Base-by-base conservation (phyloP, 116 monocot species). In the Zostera marina region DNA sequence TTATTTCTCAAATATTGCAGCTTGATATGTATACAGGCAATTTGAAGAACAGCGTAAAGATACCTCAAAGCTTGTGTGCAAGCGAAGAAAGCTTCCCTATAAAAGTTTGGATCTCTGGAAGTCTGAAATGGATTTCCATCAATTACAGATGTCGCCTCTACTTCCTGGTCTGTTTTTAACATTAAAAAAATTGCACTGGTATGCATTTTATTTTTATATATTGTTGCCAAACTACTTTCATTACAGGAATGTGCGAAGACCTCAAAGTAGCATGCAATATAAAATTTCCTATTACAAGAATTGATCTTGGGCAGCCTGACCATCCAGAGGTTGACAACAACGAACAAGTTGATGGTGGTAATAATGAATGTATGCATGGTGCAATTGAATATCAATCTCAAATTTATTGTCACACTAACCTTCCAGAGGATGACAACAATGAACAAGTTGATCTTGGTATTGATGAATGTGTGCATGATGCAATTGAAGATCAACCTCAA, bases 41-140 rank as follows among this genome's bases (percentile, higher is more conserved):
- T 79, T 91, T 66, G 72, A 70, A 46, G 60, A 52, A 15, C 80
- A 78, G 59, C 71, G 78, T 39, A 56, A 72, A 16, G 72, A 79
- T 24, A 52, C 25, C 22, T 53, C 48, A 59, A 62, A 46, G 20
- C 56, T 87, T 54, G 53, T 76, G 22, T 58, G 60, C 61, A 81
- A 81, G 68, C 54, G 84, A 53, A 65, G 67, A 63, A 79, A 76
- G 57, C 72, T 76, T 15, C 88, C 94, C 47, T 47, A 42, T 19
- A 64, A 76, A 22, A 25, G 56, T 26, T 58, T 82, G 17, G 67
- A 71, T 70, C 11, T 67, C 6, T 79, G 77, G 81, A 81, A 61
- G 65, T 65, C 53, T 53, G 70, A 46, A 13, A 62, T 40, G 54
- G 47, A 26, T 56, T 39, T 6, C 23, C 25, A 63, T 39, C 60